Base-by-base conservation (phyloP, 495 filamentous ascomycete genomes). In the Extremus antarcticus region DNA sequence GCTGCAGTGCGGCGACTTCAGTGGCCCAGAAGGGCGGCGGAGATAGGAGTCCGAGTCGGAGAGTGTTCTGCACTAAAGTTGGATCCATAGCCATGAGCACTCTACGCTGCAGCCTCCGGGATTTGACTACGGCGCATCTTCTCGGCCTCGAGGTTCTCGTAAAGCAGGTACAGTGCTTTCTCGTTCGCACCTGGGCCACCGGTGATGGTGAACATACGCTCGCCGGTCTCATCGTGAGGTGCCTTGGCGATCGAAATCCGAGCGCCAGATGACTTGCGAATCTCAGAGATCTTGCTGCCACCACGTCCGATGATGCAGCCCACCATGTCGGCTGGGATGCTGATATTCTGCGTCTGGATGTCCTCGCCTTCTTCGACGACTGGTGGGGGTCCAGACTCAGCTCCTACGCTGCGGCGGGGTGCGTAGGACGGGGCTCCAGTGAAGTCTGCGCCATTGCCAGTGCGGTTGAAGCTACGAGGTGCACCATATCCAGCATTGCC, bases 161-260 rank as follows among this genome's bases (percentile, higher is more conserved):
- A 98, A 48, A 98, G 79, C 35, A 97, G 81, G 69, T 91, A 97
- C 9, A 98, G 77, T 16, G 92, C 92, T 60, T 89, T 90, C 74
- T 98, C 92, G 65, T 97, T 97, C 57, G 86, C 86, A 70, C 79
- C 79, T 22, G 84, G 82, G 54, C 87, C 94, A 56, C 92, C 92
- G 79, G 94, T 95, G 67, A 98, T 96, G 58, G 92, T 97, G 75
- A 97, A 98, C 92, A 98, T 97, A 64, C 92, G 83, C 78, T 98
- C 92, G 51, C 92, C 92, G 46, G 88, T 90, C 53, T 97, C 94
- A 61, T 97, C 92, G 63, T 98, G 92, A 29, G 94, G 89, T 21
- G 89, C 87, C 77, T 98, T 98, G 60, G 92, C 92, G 68, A 98
- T 98, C 55, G 89, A 95, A 73, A 98, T 98, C 59, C 90, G 85